Evolutionary conservation across 768 basidiomycete genomes (phyloP), one percentile per base, ranked within the genome.

Genomic region (Leccinum truebloodii): DNA sequence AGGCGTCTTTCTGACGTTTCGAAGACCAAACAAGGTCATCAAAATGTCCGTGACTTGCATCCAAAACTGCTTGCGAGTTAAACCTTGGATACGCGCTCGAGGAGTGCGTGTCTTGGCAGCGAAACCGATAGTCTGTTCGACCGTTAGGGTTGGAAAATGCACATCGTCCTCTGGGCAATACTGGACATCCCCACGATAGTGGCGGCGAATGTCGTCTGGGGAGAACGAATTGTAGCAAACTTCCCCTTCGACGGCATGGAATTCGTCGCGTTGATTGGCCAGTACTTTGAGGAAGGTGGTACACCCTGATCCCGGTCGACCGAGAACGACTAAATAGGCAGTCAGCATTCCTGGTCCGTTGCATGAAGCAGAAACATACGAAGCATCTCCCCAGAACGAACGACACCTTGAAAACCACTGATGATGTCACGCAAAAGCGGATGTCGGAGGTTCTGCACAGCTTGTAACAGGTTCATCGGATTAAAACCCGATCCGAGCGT

Each of bases 81-180:
- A 62, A 0, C 77, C 76, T 8, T 67, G 72, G 7, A 83, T 62
- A 32, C 88, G 83, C 3, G 73, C 75, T 30, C 77, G 83, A 3
- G 93, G 92, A 4, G 83, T 83, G 26, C 92, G 87, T 18, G 84
- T 87, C 63, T 80, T 82, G 0, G 87, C 81, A 0, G 89, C 87
- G 59, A 92, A 90, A 16, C 71, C 77, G 32, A 97, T 78, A 0
- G 92, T 93, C 69, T 93, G 82, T 52, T 83, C 81, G 34, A 94
- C 91, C 6, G 89, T 91, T 28, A 96, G 80, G 10, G 89, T 90
- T 6, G 93, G 89, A 65, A 94, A 90, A 70, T 94, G 92, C 2
- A 90, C 78, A 69, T 95, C 92, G 66, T 94, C 92, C 76, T 92
- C 92, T 0, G 90, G 89, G 61, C 83, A 88, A 70, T 92, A 94